Conservation (phyloP, 179 eudicot genomes). For the Camellia oleifera region DNA sequence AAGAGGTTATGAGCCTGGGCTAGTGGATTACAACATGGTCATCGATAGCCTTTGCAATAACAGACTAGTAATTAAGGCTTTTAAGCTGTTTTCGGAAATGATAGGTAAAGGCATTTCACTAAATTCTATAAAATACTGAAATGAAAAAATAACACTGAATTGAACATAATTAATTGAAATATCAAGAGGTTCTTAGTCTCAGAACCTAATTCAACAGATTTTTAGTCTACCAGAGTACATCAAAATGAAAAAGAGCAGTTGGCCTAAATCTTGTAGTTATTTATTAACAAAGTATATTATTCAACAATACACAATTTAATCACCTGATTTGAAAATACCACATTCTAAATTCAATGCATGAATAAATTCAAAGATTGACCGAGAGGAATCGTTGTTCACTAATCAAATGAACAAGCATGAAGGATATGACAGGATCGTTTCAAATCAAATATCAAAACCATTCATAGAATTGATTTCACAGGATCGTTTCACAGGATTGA, state of each 20-base stretch:
- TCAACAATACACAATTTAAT: neutral
- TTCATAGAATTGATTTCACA: too few species aligned
- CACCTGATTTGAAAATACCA: neutral
- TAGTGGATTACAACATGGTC: too few species aligned
- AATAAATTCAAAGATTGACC: neutral
- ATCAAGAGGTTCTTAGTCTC: neutral
- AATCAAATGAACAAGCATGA: constrained; percentile 31
- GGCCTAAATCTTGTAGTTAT: neutral
- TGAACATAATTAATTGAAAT: neutral
- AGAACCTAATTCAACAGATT: neutral
- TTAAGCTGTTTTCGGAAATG: too few species aligned
- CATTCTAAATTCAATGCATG: neutral
- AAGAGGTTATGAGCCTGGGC: too few species aligned
- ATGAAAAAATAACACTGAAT: neutral
- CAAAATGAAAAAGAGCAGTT: neutral
- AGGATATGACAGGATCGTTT: too few species aligned
- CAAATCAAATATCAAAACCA: too few species aligned
- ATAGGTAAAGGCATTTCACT: too few species aligned
- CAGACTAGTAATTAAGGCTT: too few species aligned
- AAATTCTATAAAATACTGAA: too few species aligned
- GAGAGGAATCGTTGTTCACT: constrained; percentile 28
- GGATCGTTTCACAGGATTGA: too few species aligned
- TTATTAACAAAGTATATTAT: neutral
- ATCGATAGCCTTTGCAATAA: too few species aligned
- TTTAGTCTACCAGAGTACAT: neutral